phyloP scores from a whole-genome alignment of 345 rosid genomes.

The Dovyalis caffra region DNA sequence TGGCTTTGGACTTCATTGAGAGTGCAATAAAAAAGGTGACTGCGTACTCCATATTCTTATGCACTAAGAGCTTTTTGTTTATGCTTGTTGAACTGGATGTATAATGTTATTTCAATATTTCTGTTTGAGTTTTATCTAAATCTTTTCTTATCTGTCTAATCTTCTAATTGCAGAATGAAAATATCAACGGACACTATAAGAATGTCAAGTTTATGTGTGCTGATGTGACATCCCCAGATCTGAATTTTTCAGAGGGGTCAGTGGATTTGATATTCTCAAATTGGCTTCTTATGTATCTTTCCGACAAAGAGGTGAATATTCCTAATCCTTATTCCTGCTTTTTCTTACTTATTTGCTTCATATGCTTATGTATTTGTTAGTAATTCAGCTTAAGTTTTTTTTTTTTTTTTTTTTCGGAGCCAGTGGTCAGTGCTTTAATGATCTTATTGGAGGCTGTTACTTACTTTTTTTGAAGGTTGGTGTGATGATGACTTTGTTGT shows the following conservation, averaged over 20 bases:
- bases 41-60: constrained; percentile 3
- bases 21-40: constrained; percentile 77
- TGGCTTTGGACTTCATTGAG: constrained; percentile 89
- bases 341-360: neutral
- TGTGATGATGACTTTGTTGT: neutral
- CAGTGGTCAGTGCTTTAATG: neutral
- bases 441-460: neutral
- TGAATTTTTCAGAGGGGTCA: constrained; percentile 60
- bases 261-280: constrained; percentile 85
- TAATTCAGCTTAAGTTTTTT: neutral
- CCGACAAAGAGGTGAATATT: constrained; percentile 69
- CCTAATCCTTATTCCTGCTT: neutral
- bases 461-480: neutral
- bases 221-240: constrained; percentile 75
- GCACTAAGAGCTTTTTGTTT: neutral
- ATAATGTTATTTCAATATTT: neutral
- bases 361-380: neutral
- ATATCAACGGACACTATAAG: constrained; percentile 68
- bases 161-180: constrained; percentile 57
- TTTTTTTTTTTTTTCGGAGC: too few relatives aligned
- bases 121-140: neutral
- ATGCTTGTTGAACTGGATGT: neutral
- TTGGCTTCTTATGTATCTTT: constrained; percentile 97
- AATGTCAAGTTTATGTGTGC: constrained; percentile 83
- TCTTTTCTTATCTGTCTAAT: constrained; percentile 12